These are phyloP conservation scores for Anastatica hierochuntica DNA, from an alignment of 345 rosid species.

Conservation along the genomic window DNA sequence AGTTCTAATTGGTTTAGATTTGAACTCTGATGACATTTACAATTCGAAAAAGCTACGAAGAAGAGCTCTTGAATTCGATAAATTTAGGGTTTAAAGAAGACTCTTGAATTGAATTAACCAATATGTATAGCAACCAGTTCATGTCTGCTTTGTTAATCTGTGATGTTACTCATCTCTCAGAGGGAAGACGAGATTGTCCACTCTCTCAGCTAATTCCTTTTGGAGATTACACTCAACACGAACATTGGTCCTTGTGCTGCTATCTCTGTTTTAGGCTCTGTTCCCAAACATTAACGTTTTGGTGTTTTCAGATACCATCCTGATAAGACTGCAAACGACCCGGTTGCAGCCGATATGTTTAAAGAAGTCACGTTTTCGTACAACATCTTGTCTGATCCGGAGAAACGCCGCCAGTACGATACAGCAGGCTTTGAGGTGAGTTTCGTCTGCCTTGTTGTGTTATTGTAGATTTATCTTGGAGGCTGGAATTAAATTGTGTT, in stretches of 20 bases:
- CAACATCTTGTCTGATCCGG: constrained; percentile 84
- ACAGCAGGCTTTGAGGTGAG: constrained; percentile 96
- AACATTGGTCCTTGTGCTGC: too few species aligned
- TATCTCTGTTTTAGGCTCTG: too few species aligned
- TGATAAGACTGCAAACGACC: constrained; percentile 93
- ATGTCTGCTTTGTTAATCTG: too few species aligned
- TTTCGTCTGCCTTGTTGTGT: background rate
- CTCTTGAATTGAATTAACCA: background rate
- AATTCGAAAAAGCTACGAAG: background rate
- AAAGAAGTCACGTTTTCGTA: constrained; percentile 93
- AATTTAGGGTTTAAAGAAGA: too few species aligned
- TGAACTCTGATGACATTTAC: too few species aligned
- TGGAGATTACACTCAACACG: background rate
- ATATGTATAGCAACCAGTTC: too few species aligned
- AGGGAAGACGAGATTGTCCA: too few species aligned
- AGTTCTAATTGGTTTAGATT: constrained; percentile 11
- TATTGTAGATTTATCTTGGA: background rate
- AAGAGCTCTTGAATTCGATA: background rate
- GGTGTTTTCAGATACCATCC: constrained; percentile 94
- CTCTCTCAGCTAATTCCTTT: too few species aligned
- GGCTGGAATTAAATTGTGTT: background rate
- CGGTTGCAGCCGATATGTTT: constrained; percentile 84
- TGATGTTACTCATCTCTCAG: too few species aligned
- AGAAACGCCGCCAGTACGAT: constrained; percentile 79
- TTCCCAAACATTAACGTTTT: too few species aligned